A percentile compares a stretch with the other conserved stretches of the same genome.
These are phyloP conservation scores for Stemphylium beticola DNA, from an alignment of 2,329 filamentous ascomycete species.

Conservation along the genomic window DNA sequence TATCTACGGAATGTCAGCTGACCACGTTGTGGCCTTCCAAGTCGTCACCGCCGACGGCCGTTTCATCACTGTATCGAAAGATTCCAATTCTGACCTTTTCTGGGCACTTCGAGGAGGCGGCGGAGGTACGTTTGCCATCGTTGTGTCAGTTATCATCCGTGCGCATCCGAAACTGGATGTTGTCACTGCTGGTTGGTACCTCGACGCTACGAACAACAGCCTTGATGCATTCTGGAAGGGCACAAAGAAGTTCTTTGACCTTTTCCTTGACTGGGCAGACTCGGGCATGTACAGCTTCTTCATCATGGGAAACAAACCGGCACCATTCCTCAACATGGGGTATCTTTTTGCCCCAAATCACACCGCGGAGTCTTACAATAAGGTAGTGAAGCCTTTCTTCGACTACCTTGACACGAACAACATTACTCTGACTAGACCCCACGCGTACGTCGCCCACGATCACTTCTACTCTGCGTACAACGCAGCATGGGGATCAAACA, in stretches of 20 bases:
- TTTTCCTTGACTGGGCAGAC: constrained; percentile 21
- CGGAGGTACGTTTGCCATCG: constrained; percentile 24
- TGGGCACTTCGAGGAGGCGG: constrained; percentile 35
- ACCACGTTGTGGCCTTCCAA: constrained; percentile 27
- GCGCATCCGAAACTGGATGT: constrained; percentile 30
- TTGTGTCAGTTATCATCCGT: constrained; percentile 21
- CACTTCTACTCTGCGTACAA: constrained; percentile 31
- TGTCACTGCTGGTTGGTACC: constrained; percentile 30
- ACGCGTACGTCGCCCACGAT: constrained; percentile 24
- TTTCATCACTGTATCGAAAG: constrained; percentile 9
- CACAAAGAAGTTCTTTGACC: constrained; percentile 17
- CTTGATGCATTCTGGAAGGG: constrained; percentile 28
- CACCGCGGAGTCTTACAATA: constrained; percentile 15
- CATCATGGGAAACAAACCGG: constrained; percentile 18
- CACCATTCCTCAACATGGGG: constrained; percentile 17
- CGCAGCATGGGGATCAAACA: constrained; percentile 23
- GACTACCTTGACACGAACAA: constrained; percentile 15
- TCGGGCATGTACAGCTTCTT: constrained; percentile 25
- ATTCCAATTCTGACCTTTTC: constrained; percentile 24
- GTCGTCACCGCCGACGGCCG: constrained; percentile 28
- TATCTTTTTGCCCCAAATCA: constrained; percentile 27
- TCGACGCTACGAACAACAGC: constrained; percentile 22
- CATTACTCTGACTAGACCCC: constrained; percentile 28
- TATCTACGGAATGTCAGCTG: constrained; percentile 46
- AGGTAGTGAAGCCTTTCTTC: constrained; percentile 21